Evolutionary conservation across 768 basidiomycete species (phyloP).

Genomic region (Russula sp.): DNA sequence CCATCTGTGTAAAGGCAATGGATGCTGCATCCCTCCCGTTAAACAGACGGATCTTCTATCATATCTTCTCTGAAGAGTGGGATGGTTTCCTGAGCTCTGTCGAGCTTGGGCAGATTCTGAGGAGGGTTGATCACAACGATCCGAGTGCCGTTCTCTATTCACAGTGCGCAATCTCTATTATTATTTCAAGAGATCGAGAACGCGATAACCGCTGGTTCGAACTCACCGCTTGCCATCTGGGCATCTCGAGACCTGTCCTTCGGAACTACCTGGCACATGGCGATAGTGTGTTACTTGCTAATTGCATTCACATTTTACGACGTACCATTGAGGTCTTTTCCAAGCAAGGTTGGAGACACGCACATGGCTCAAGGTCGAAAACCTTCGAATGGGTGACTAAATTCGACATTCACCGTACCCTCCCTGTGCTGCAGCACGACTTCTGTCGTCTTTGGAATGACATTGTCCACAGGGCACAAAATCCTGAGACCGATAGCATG

Average conservation of each 20-base stretch:
- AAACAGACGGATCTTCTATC: not conserved
- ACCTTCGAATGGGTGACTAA: not conserved
- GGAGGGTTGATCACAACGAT: not conserved
- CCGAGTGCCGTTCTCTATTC: not conserved
- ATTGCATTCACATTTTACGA: not conserved
- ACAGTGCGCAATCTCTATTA: not conserved
- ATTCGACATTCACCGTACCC: not conserved
- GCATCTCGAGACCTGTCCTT: not conserved
- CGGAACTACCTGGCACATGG: not conserved
- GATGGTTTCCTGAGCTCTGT: not conserved
- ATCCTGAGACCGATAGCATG: not conserved
- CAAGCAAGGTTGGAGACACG: not conserved
- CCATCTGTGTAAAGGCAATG: not conserved
- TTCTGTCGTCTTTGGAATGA: constrained; percentile 4
- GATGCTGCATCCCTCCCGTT: not conserved
- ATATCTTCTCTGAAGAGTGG: constrained; percentile 3
- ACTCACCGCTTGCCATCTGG: not conserved
- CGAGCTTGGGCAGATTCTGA: not conserved
- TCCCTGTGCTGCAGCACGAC: not conserved
- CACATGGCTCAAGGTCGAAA: not conserved
- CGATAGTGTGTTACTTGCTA: not conserved
- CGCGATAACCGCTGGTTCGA: constrained; percentile 2
- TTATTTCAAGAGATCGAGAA: not conserved
- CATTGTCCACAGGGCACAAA: not conserved
- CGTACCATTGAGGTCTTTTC: not conserved